Percentiles rank a stretch among this genome's conserved stretches.
These are phyloP conservation scores for Cercospora sp. DNA, from an alignment of 2,329 filamentous ascomycete genomes.

Conservation along the genomic window DNA sequence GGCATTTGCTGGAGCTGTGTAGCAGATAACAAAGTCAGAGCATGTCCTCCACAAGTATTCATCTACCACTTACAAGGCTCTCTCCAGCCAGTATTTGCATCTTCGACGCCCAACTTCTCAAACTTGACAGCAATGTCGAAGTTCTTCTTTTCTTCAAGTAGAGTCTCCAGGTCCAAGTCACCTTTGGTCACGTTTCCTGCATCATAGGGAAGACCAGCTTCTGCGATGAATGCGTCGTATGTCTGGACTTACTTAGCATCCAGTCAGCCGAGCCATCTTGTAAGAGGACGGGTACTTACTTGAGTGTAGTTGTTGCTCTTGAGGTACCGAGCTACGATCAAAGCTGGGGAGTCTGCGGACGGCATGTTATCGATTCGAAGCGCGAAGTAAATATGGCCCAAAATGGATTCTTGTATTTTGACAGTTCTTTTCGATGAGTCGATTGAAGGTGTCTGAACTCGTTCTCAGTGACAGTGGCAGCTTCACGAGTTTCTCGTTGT, in stretches of 20 bases:
- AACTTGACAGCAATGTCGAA: slow-evolving; percentile 59
- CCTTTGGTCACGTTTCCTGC: slow-evolving; percentile 47
- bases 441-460: too few species aligned
- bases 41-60: too few species aligned
- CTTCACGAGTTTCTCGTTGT: neutral
- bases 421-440: too few species aligned
- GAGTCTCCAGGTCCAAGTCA: slow-evolving; percentile 58
- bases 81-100: slow-evolving; percentile 48
- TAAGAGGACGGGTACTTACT: slow-evolving; percentile 26
- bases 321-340: slow-evolving; percentile 43
- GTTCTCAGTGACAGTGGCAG: too few species aligned
- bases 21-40: too few species aligned
- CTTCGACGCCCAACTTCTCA: slow-evolving; percentile 55
- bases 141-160: slow-evolving; percentile 61
- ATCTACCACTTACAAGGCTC: slow-evolving; percentile 50
- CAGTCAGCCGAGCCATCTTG: slow-evolving; percentile 16
- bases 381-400: too few species aligned
- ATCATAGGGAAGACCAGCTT: slow-evolving; percentile 56
- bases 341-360: slow-evolving; percentile 38
- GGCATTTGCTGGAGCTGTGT: slow-evolving; percentile 35
- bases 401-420: too few species aligned
- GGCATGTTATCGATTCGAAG: slow-evolving; percentile 31
- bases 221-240: slow-evolving; percentile 58
- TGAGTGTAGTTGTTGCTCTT: slow-evolving; percentile 42
- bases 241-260: slow-evolving; percentile 46